Evolutionary conservation across 345 rosid species (phyloP), one percentile per base, ranked within the genome.

Genomic region (Crucihimalaya himalaica): DNA sequence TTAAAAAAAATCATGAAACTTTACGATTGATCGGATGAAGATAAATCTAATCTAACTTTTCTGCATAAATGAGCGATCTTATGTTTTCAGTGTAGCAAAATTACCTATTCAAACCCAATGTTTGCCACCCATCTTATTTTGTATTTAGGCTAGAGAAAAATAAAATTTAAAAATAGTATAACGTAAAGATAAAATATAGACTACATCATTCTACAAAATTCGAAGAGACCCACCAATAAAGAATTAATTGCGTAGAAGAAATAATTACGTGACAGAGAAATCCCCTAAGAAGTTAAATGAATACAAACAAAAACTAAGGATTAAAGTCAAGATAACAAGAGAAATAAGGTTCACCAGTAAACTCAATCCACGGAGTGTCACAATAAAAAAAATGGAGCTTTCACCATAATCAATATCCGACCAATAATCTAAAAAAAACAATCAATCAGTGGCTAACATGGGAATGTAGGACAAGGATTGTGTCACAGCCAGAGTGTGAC

Each of bases 401-500:
- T 46, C 53, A 54, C 14, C 1, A 69, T 8, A 52, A 46, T 8
- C 29, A 60, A 37, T 35, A 66, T 58, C 46, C 56, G 61, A 75
- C 63, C 57, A 52, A 75, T 68, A 32, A 62, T 45, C 70, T 14
- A 3, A 45, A 16, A 42, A 13, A 63, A 46, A 3, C 53, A 53
- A 53, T 46, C 71, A 69, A 76, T 55, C 71, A 70, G 56, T 43
- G 48, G 27, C 37, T 62, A 28, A 76, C 66, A 69, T 69, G 66
- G 25, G 71, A 63, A 46, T 54, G 15, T 0, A 70, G 71, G 80
- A 76, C 71, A 70, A 76, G 74, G 42, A 43, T 32, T 69, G 56
- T 58, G 61, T 74, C 67, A 57, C 27, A 19, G 21, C 66, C 72
- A 12, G 74, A 75, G 23, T 51, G 55, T 75, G 79, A 75, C 63